Percentiles rank a stretch among this genome's conserved stretches.
These are phyloP conservation scores for Apiotrichum veenhuisii DNA, from an alignment of 1,284 basidiomycete species.

Conservation along the genomic window DNA sequence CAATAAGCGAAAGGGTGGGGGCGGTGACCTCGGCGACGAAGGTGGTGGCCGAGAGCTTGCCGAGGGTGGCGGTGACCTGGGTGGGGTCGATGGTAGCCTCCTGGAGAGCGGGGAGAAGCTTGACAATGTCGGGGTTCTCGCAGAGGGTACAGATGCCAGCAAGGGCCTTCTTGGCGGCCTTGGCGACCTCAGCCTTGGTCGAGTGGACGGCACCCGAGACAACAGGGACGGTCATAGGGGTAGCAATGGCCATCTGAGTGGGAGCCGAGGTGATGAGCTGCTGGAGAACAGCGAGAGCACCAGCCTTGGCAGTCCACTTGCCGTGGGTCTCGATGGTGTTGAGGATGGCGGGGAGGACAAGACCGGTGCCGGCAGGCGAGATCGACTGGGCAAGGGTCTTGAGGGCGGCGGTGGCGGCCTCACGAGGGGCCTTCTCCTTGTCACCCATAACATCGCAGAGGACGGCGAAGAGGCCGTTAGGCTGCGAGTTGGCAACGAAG, in stretches of 20 bases:
- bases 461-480: conserved; percentile 68
- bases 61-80: conserved; percentile 94
- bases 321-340: conserved; percentile 74
- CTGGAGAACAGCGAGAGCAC: conserved; percentile 78
- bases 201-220: conserved; percentile 98
- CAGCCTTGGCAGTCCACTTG: conserved; percentile 99
- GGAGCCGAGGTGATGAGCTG: conserved; percentile 85
- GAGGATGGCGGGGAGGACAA: conserved; percentile 85
- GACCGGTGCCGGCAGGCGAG: conserved; percentile 84
- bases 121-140: conserved; percentile 61
- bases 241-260: conserved; percentile 79
- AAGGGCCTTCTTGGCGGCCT: conserved; percentile 18
- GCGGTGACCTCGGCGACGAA: conserved; percentile 99
- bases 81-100: conserved; percentile 98
- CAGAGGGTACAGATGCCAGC: conserved; percentile 60
- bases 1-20: conserved; percentile 97
- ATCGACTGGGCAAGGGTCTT: conserved; percentile 72
- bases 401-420: conserved; percentile 80
- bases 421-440: conserved; percentile 68
- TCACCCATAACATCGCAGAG: conserved; percentile 87
- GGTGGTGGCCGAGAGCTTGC: conserved; percentile 96
- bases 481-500: conserved; percentile 67
- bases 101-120: conserved; percentile 4
- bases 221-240: conserved; percentile 94
- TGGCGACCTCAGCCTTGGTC: conserved; percentile 99